Evolutionary conservation across 2,329 filamentous ascomycete species (phyloP).

Genomic region (Coniella lustricola): DNA sequence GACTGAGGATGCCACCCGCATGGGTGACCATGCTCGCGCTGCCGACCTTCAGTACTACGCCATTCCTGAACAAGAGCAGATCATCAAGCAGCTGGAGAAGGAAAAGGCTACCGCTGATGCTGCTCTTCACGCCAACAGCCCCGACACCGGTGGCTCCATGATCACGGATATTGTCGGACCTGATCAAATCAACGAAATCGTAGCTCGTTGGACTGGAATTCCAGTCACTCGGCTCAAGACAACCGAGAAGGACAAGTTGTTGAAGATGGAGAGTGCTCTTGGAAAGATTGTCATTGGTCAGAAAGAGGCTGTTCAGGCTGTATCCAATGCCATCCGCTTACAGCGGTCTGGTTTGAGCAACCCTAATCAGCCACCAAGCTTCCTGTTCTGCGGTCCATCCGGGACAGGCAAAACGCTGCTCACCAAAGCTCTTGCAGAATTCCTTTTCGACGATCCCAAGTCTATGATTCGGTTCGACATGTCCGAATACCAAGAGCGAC

Average conservation of each 20-base stretch:
- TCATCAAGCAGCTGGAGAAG: slow-evolving; percentile 74
- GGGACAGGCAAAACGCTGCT: slow-evolving; percentile 97
- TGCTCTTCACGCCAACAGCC: slow-evolving; percentile 46
- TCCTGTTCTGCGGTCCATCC: slow-evolving; percentile 97
- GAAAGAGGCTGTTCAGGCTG: slow-evolving; percentile 84
- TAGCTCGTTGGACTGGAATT: slow-evolving; percentile 96
- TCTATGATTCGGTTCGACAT: slow-evolving; percentile 99
- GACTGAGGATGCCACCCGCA: slow-evolving; percentile 84
- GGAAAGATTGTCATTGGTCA: slow-evolving; percentile 84
- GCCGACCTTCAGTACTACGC: slow-evolving; percentile 96
- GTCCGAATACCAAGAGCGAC: slow-evolving; percentile 98
- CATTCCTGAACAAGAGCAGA: slow-evolving; percentile 80
- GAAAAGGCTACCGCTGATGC: slow-evolving; percentile 76
- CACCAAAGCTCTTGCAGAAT: slow-evolving; percentile 94
- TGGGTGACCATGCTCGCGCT: slow-evolving; percentile 75
- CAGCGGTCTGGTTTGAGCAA: slow-evolving; percentile 92
- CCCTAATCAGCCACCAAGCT: slow-evolving; percentile 93
- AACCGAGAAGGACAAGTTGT: slow-evolving; percentile 95
- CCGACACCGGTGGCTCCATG: slow-evolving; percentile 62
- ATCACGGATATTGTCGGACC: slow-evolving; percentile 91
- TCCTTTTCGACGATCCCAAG: slow-evolving; percentile 95
- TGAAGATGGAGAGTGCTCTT: slow-evolving; percentile 89
- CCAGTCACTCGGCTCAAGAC: slow-evolving; percentile 91
- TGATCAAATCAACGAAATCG: slow-evolving; percentile 98
- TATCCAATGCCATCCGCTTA: slow-evolving; percentile 91